Conservation (phyloP, 257 asterid genomes). For the Capsicum pubescens region DNA sequence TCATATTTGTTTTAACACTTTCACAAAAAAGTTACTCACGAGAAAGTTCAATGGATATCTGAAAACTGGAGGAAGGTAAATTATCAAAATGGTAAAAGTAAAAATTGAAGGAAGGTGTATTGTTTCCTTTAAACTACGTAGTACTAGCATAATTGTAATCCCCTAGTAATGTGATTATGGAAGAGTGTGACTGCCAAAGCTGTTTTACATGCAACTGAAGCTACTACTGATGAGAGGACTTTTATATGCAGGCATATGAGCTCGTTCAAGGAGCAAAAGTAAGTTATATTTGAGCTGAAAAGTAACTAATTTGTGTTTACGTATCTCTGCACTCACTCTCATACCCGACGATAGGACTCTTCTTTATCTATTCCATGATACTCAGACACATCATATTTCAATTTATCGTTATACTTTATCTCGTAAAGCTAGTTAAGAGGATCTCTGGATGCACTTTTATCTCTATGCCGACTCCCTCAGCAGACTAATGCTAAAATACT, state of each 20-base stretch:
- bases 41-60: not conserved
- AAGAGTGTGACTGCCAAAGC: not conserved
- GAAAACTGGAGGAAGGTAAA: not conserved
- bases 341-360: not conserved
- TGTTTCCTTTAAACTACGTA: not conserved
- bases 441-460: not conserved
- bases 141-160: not conserved
- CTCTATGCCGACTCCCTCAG: not conserved
- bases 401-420: not conserved
- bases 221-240: slow-evolving; percentile 36
- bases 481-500: not conserved
- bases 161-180: not conserved
- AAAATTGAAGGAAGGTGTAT: slow-evolving; percentile 3
- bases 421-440: not conserved
- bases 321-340: not conserved
- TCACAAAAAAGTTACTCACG: not conserved
- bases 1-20: not conserved
- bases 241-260: slow-evolving; percentile 79
- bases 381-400: not conserved
- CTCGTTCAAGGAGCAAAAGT: slow-evolving; percentile 96
- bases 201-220: slow-evolving; percentile 12
- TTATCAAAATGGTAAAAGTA: not conserved
- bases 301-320: not conserved
- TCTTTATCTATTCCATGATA: not conserved
- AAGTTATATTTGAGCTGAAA: slow-evolving; percentile 42